Evolutionary conservation across 2,329 filamentous ascomycete species (phyloP).

Genomic region (Verticillium dahliae): DNA sequence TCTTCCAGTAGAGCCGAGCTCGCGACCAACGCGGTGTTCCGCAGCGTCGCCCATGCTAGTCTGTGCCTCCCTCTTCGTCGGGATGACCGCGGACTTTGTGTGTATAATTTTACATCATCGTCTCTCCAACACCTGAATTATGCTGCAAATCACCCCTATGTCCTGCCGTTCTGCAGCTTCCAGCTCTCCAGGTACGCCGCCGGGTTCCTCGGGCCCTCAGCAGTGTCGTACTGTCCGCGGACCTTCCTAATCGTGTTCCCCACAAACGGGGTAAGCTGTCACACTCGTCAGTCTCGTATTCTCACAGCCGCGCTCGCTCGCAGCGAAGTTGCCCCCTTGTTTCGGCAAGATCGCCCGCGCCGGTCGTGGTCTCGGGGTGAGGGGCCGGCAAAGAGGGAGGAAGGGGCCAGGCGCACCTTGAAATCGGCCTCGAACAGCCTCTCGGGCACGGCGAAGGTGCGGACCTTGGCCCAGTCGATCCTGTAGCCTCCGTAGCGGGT

Average conservation of each 20-base stretch:
- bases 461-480: slow-evolving; percentile 81
- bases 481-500: slow-evolving; percentile 78
- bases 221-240: slow-evolving; percentile 48
- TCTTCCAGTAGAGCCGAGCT: slow-evolving; percentile 1
- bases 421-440: slow-evolving; percentile 52
- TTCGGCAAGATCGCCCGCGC: no score
- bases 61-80: no score
- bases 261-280: slow-evolving; percentile 74
- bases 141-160: background rate
- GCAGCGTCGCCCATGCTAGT: background rate
- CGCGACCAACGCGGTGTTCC: background rate
- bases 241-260: slow-evolving; percentile 48
- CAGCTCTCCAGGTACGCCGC: slow-evolving; percentile 56
- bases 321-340: accelerated
- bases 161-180: slow-evolving; percentile 58
- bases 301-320: background rate
- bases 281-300: background rate
- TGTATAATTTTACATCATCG: background rate
- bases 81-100: background rate
- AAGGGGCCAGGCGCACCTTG: slow-evolving; percentile 49
- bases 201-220: slow-evolving; percentile 53
- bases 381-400: no score
- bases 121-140: background rate
- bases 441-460: slow-evolving; percentile 79
- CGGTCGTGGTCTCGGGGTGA: no score